phyloP scores from a whole-genome alignment of 2,329 filamentous ascomycete genomes.

The Colletotrichum spaethianum region DNA sequence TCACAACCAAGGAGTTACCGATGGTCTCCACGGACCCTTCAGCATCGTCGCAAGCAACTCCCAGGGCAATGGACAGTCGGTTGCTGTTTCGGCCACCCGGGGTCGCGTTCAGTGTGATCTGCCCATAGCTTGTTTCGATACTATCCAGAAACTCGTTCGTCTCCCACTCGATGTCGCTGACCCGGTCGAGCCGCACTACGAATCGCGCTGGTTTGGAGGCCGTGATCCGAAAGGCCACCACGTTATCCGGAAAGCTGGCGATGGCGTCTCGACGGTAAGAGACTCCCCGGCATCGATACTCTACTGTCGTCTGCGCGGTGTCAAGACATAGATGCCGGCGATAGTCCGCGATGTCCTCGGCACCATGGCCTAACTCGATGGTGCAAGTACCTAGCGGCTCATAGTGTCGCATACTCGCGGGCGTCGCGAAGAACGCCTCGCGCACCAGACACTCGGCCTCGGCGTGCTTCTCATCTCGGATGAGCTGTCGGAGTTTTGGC shows the following conservation, averaged over 20 bases:
- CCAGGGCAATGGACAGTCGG: conserved; percentile 50
- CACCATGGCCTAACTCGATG: conserved; percentile 56
- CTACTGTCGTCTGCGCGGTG: conserved; percentile 29
- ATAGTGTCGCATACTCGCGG: conserved; percentile 62
- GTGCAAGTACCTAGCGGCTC: conserved; percentile 56
- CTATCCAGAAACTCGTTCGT: conserved; percentile 60
- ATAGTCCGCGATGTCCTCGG: conserved; percentile 38
- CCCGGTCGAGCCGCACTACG: conserved; percentile 46
- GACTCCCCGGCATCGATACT: conserved; percentile 38
- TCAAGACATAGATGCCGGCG: conserved; percentile 40
- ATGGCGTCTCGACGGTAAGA: conserved; percentile 45
- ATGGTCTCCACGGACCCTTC: conserved; percentile 49
- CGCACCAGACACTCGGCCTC: conserved; percentile 42
- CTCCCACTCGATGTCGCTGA: conserved; percentile 56
- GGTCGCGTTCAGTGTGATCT: conserved; percentile 54
- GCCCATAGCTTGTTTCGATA: conserved; percentile 45
- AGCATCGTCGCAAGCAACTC: conserved; percentile 46
- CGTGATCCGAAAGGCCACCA: conserved; percentile 43
- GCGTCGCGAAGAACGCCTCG: conserved; percentile 59
- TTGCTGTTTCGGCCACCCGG: conserved; percentile 54
- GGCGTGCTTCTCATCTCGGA: conserved; percentile 50
- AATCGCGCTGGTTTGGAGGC: conserved; percentile 42
- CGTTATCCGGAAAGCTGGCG: conserved; percentile 45
- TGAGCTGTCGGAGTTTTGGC: conserved; percentile 52
- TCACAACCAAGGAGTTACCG: conserved; percentile 54